These are phyloP conservation scores for Serendipita sp. DNA, from an alignment of 768 basidiomycete species.

Conservation along the genomic window DNA sequence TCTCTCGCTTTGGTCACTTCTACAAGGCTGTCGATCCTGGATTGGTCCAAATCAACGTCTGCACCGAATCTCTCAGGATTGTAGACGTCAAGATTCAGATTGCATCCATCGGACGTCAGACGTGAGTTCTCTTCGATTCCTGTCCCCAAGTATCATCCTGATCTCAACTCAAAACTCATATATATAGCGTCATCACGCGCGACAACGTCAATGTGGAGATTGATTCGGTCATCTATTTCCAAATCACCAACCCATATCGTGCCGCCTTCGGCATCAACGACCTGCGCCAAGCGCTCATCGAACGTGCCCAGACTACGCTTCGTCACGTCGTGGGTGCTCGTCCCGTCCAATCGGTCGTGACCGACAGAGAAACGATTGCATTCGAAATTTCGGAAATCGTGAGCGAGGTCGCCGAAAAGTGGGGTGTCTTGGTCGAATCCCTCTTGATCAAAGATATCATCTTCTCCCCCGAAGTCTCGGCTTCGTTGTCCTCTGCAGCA, in stretches of 20 bases:
- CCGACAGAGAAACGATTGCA: conserved; percentile 91
- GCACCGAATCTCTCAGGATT: conserved; percentile 70
- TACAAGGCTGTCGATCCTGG: conserved; percentile 93
- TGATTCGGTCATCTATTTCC: conserved; percentile 88
- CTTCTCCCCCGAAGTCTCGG: conserved; percentile 79
- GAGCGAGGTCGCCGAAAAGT: conserved; percentile 78
- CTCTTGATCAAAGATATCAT: conserved; percentile 93
- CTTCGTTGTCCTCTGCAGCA: conserved; percentile 84
- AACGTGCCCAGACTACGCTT: conserved; percentile 84
- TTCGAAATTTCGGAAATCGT: conserved; percentile 95
- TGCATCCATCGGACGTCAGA: conserved; percentile 68
- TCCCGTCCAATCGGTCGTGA: conserved; percentile 88
- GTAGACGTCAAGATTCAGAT: conserved; percentile 97
- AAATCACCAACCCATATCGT: conserved; percentile 77
- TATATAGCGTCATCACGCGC: conserved; percentile 59
- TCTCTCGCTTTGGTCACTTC: conserved; percentile 89
- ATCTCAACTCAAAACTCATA: not conserved
- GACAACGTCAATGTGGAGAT: conserved; percentile 95
- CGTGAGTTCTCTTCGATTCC: conserved; percentile 10
- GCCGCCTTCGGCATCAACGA: conserved; percentile 89
- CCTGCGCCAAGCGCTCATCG: conserved; percentile 67
- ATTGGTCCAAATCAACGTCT: conserved; percentile 82
- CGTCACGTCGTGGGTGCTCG: conserved; percentile 95
- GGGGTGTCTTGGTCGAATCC: conserved; percentile 94
- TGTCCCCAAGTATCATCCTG: not conserved